phyloP scores from a whole-genome alignment of 805 yeast genomes.

The Wickerhamiella cacticola region DNA sequence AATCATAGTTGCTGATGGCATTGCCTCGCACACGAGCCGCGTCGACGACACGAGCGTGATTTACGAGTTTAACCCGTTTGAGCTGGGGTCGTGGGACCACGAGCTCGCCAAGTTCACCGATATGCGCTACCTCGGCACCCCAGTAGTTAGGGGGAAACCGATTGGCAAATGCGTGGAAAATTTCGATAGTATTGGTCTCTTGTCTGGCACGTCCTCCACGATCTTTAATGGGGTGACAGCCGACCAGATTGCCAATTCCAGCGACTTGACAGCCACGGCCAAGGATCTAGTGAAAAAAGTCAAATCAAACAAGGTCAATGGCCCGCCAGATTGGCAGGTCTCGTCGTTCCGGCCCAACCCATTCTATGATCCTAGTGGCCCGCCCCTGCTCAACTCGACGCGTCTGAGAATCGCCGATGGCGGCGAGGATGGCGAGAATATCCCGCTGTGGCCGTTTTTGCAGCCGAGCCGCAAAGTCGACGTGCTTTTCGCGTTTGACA shows the following conservation, averaged over 20 bases:
- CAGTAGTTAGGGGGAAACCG: constrained; percentile 1
- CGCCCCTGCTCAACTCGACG: background rate
- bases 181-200: constrained; percentile 68
- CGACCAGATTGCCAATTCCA: background rate
- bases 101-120: constrained; percentile 47
- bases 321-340: background rate
- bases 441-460: constrained; percentile 55
- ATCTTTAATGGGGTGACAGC: constrained; percentile 41
- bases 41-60: constrained; percentile 44
- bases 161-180: constrained; percentile 47
- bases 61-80: constrained; percentile 34
- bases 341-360: constrained; percentile 4
- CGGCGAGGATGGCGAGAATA: constrained; percentile 64
- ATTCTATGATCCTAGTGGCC: background rate
- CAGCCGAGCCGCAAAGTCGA: constrained; percentile 53
- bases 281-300: too few species aligned
- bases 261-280: background rate
- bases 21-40: constrained; percentile 33
- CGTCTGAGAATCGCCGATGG: constrained; percentile 39
- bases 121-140: constrained; percentile 44
- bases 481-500: constrained; percentile 42
- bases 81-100: constrained; percentile 73
- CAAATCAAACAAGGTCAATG: background rate
- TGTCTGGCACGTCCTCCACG: constrained; percentile 73
- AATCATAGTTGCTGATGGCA: constrained; percentile 35